Evolutionary conservation across 805 yeast species (phyloP).

Genomic region (Saccharomyces cerevisiae): DNA sequence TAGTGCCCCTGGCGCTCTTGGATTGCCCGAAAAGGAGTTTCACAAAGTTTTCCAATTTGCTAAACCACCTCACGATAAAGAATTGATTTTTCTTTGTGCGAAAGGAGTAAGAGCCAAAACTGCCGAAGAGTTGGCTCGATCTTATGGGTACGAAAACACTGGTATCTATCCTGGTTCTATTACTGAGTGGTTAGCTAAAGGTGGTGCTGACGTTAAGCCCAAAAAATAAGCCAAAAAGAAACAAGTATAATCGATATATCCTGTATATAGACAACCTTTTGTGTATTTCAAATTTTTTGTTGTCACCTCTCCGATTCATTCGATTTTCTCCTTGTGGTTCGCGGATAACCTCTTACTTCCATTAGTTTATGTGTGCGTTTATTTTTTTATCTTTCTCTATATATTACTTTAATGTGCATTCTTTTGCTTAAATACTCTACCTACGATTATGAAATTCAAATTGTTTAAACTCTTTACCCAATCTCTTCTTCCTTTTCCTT

Average conservation of each 20-base stretch:
- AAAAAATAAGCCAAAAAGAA: not conserved
- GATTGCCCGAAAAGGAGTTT: constrained; percentile 70
- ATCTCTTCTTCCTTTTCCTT: constrained; percentile 76
- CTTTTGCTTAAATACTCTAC: constrained; percentile 3
- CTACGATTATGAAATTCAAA: constrained; percentile 34
- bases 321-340: not conserved
- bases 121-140: constrained; percentile 84
- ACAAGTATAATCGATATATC: not conserved
- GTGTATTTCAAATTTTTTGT: not conserved
- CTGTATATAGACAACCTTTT: not conserved
- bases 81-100: constrained; percentile 81
- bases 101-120: constrained; percentile 88
- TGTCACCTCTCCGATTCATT: not conserved
- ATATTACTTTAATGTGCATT: not conserved
- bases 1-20: constrained; percentile 87
- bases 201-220: constrained; percentile 17
- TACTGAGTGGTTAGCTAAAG: constrained; percentile 62
- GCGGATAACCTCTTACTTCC: not conserved
- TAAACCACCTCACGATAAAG: constrained; percentile 66
- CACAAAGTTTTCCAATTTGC: constrained; percentile 69
- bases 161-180: constrained; percentile 84
- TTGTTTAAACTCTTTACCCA: constrained; percentile 68
- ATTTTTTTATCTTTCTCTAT: not conserved
- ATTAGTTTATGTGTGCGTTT: constrained; percentile 1
- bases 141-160: constrained; percentile 78